Evolutionary conservation across 257 asterid species (phyloP).

Genomic region (Jasminum sambac): DNA sequence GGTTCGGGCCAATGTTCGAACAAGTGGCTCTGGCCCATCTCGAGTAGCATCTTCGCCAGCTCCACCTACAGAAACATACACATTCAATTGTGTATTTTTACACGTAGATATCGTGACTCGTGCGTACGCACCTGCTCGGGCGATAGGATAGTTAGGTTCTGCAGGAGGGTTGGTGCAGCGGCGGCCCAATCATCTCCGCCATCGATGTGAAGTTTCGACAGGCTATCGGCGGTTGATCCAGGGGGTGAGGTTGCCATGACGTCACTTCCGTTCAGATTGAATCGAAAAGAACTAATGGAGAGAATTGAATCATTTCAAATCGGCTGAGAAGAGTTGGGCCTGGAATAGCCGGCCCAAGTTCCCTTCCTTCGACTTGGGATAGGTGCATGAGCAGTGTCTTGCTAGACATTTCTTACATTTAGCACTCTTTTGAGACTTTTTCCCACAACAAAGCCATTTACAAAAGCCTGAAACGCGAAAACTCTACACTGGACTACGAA

Average conservation of each 20-base stretch:
- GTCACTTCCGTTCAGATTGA: constrained; percentile 29
- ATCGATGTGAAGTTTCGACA: constrained; percentile 44
- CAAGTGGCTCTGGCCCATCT: constrained; percentile 73
- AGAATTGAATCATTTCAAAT: not conserved
- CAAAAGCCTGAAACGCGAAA: too few species aligned
- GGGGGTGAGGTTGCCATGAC: constrained; percentile 42
- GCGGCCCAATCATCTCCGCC: constrained; percentile 40
- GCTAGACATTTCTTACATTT: too few species aligned
- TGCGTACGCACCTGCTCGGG: constrained; percentile 49
- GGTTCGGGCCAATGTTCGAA: constrained; percentile 89
- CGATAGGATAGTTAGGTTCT: constrained; percentile 67
- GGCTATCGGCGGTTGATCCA: constrained; percentile 44
- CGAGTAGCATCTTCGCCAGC: constrained; percentile 68
- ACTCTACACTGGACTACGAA: too few species aligned
- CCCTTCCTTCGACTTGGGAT: too few species aligned
- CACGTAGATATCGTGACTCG: not conserved
- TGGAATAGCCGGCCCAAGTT: too few species aligned
- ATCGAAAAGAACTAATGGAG: not conserved
- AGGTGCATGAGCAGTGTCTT: too few species aligned
- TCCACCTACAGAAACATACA: constrained; percentile 59
- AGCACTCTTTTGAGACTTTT: too few species aligned
- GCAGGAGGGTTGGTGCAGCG: constrained; percentile 56
- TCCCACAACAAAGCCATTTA: too few species aligned
- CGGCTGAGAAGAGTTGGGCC: too few species aligned
- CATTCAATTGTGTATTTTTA: not conserved